Conservation (phyloP, 306 rosid genomes). For the Quillaja saponaria region DNA sequence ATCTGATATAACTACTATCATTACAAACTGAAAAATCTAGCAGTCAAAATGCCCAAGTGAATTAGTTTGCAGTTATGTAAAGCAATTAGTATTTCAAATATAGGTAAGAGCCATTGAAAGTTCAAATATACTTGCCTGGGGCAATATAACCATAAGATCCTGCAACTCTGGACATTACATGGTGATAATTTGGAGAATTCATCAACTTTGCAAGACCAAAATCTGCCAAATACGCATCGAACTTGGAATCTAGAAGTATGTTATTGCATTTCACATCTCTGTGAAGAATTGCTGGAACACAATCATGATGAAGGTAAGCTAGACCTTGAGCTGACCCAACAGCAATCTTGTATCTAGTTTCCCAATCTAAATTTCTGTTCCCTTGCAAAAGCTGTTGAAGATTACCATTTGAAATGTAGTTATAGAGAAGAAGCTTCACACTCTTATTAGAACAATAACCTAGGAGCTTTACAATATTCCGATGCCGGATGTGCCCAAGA, state of each 20-base stretch:
- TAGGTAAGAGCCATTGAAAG: conserved; percentile 2
- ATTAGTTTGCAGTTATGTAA: no score
- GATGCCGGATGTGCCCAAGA: conserved; percentile 92
- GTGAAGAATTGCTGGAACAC: conserved; percentile 90
- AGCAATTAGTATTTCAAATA: conserved; percentile 3
- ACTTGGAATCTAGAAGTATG: conserved; percentile 89
- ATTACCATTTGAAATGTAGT: conserved; percentile 89
- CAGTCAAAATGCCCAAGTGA: no score
- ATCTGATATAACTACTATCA: no score
- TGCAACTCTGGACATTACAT: conserved; percentile 95
- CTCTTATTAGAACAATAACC: conserved; percentile 94
- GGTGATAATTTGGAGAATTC: conserved; percentile 78
- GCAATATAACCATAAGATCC: conserved; percentile 99
- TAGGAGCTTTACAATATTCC: conserved; percentile 86
- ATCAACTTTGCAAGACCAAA: conserved; percentile 93
- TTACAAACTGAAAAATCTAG: no score
- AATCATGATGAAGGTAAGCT: conserved; percentile 95
- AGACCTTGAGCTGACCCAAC: conserved; percentile 93
- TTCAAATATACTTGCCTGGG: conserved; percentile 61
- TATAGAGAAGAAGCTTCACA: conserved; percentile 89
- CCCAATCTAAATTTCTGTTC: conserved; percentile 88
- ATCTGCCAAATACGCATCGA: conserved; percentile 87
- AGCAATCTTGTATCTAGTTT: conserved; percentile 92
- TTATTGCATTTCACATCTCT: conserved; percentile 98
- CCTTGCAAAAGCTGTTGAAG: conserved; percentile 79